Percentiles rank a stretch among this genome's conserved stretches.
phyloP scores from a whole-genome alignment of 345 rosid species.

The Bruguiera sexangula region DNA sequence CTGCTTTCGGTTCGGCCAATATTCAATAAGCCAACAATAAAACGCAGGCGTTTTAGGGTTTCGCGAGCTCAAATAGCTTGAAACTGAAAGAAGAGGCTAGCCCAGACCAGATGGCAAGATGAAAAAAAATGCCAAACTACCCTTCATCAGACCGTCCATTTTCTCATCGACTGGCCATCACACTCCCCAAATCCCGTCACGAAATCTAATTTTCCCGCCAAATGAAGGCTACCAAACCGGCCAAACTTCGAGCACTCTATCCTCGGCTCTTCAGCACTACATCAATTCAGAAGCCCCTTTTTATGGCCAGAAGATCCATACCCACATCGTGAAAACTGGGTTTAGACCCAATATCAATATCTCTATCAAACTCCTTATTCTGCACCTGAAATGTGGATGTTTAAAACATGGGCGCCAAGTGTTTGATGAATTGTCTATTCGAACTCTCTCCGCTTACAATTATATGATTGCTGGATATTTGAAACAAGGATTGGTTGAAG shows the following conservation, averaged over 20 bases:
- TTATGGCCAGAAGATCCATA: slow-evolving; percentile 62
- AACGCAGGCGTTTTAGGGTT: no score
- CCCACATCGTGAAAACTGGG: slow-evolving; percentile 63
- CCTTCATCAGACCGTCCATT: no score
- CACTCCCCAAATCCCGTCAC: no score
- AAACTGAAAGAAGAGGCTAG: no score
- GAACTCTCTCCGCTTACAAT: slow-evolving; percentile 74
- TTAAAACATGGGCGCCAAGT: slow-evolving; percentile 53
- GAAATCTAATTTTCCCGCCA: no score
- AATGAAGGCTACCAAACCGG: no score
- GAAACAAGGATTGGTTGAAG: slow-evolving; percentile 40
- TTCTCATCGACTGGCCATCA: no score
- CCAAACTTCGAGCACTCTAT: slow-evolving; percentile 10
- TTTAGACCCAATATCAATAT: slow-evolving; percentile 48
- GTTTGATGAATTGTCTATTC: slow-evolving; percentile 70
- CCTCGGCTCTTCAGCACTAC: slow-evolving; percentile 59
- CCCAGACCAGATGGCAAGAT: no score
- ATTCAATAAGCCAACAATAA: no score
- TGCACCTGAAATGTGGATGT: slow-evolving; percentile 52
- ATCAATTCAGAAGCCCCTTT: slow-evolving; percentile 60
- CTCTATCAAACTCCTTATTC: slow-evolving; percentile 62
- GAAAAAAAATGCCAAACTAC: no score
- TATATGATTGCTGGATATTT: slow-evolving; percentile 27
- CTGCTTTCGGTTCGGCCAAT: no score
- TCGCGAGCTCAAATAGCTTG: no score